These are phyloP conservation scores for Peniophora sp. DNA, from an alignment of 1,284 basidiomycete species.

Conservation along the genomic window DNA sequence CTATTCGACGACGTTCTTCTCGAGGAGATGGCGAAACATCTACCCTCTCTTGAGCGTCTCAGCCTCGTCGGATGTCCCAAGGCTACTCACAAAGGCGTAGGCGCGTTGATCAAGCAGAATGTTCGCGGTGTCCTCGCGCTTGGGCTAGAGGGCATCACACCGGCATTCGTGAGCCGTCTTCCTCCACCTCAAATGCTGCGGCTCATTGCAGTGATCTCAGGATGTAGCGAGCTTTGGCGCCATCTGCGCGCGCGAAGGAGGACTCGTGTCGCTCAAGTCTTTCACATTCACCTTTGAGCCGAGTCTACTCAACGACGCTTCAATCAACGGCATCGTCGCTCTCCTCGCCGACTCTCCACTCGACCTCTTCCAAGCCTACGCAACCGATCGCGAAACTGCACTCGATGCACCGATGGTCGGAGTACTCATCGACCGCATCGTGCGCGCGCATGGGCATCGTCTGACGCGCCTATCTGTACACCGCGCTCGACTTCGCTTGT, in stretches of 20 bases:
- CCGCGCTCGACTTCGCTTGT: constrained; percentile 45
- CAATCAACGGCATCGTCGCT: constrained; percentile 33
- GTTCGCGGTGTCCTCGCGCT: constrained; percentile 38
- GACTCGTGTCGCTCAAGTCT: constrained; percentile 38
- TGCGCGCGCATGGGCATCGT: constrained; percentile 38
- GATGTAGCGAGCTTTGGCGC: constrained; percentile 41
- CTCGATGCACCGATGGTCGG: constrained; percentile 23
- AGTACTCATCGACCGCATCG: constrained; percentile 40
- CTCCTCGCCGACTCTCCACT: constrained; percentile 44
- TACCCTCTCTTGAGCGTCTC: constrained; percentile 44
- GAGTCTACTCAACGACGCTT: constrained; percentile 25
- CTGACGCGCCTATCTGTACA: constrained; percentile 57
- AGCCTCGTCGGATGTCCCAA: constrained; percentile 58
- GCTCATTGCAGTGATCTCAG: constrained; percentile 23
- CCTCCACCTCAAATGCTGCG: background rate
- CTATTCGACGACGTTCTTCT: constrained; percentile 50
- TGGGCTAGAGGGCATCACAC: constrained; percentile 57
- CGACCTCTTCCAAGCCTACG: constrained; percentile 55
- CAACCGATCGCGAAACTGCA: constrained; percentile 33
- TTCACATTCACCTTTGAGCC: constrained; percentile 51
- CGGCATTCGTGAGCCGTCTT: constrained; percentile 42
- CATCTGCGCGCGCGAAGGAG: constrained; percentile 24
- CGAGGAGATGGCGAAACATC: constrained; percentile 34
- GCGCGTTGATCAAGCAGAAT: constrained; percentile 36
- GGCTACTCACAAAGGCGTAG: constrained; percentile 56